A percentile compares a stretch with the other conserved stretches of the same genome.
phyloP scores from a whole-genome alignment of 148 eudicot genomes.

The Tetragonia tetragonoides region DNA sequence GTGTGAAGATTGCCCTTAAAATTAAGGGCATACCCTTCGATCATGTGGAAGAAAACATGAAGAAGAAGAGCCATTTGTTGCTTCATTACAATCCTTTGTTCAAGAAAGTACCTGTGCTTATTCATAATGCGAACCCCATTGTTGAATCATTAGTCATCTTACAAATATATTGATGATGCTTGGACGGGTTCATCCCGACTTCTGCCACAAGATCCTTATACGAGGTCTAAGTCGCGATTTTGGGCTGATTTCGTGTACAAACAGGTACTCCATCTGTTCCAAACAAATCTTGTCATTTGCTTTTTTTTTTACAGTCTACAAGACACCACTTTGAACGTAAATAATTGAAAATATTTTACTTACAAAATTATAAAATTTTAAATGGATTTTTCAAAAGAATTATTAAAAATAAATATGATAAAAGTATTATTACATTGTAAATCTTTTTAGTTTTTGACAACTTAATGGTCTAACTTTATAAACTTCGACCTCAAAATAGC shows the following conservation, averaged over 20 bases:
- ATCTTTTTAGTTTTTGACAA: too few species aligned
- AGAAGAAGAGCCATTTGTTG: neutral
- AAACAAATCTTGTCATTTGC: too few species aligned
- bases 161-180: neutral
- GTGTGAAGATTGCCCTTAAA: neutral
- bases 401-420: too few species aligned
- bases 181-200: neutral
- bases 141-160: neutral
- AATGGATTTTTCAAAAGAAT: too few species aligned
- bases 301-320: too few species aligned
- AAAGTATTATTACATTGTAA: too few species aligned
- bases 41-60: neutral
- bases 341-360: too few species aligned
- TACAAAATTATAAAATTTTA: too few species aligned
- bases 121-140: neutral
- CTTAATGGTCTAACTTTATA: too few species aligned
- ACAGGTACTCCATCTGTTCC: too few species aligned
- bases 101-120: neutral
- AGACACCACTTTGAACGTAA: too few species aligned
- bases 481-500: too few species aligned
- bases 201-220: neutral
- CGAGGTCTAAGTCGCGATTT: neutral
- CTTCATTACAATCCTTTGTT: neutral
- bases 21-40: neutral
- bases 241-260: neutral